phyloP scores from a whole-genome alignment of 108 stramenopile species.

The Skeletonema costatum region DNA sequence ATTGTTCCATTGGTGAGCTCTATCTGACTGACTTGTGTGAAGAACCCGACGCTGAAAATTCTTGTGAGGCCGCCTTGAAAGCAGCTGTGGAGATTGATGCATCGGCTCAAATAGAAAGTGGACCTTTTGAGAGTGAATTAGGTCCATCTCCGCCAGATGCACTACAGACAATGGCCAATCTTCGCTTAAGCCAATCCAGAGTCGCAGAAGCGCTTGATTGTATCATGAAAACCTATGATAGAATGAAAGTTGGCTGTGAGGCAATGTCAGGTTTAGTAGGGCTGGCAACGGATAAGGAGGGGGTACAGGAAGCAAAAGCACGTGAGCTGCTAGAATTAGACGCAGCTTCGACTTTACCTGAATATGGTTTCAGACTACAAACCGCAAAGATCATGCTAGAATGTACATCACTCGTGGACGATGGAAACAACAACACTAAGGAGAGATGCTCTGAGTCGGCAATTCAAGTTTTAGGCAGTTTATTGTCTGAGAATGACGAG shows the following conservation, averaged over 20 bases:
- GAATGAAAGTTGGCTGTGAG: slow-evolving; percentile 78
- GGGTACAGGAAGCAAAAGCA: slow-evolving; percentile 42
- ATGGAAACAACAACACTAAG: slow-evolving; percentile 16
- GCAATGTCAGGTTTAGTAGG: slow-evolving; percentile 79
- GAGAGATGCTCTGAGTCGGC: slow-evolving; percentile 67
- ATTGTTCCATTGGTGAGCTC: slow-evolving; percentile 83
- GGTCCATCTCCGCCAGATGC: slow-evolving; percentile 71
- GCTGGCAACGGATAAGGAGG: slow-evolving; percentile 44
- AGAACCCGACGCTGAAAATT: slow-evolving; percentile 79
- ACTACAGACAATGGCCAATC: slow-evolving; percentile 82
- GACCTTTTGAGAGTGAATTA: neutral
- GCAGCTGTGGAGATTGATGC: slow-evolving; percentile 64
- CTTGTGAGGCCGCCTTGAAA: slow-evolving; percentile 66
- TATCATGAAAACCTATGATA: slow-evolving; percentile 66
- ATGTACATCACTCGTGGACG: slow-evolving; percentile 56
- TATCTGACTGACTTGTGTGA: slow-evolving; percentile 91
- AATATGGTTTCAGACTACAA: slow-evolving; percentile 84
- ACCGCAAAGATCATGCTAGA: slow-evolving; percentile 86
- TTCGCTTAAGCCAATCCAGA: slow-evolving; percentile 77
- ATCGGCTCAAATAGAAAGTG: slow-evolving; percentile 9
- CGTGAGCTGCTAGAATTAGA: slow-evolving; percentile 46
- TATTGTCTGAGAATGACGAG: slow-evolving; percentile 88
- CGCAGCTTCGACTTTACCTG: slow-evolving; percentile 62
- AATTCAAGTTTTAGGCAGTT: slow-evolving; percentile 80
- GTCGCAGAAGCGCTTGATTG: slow-evolving; percentile 66